Percentiles rank a stretch among this genome's conserved stretches.
phyloP scores from a whole-genome alignment of 2,329 filamentous ascomycete species.

The Fulvia fulva region DNA sequence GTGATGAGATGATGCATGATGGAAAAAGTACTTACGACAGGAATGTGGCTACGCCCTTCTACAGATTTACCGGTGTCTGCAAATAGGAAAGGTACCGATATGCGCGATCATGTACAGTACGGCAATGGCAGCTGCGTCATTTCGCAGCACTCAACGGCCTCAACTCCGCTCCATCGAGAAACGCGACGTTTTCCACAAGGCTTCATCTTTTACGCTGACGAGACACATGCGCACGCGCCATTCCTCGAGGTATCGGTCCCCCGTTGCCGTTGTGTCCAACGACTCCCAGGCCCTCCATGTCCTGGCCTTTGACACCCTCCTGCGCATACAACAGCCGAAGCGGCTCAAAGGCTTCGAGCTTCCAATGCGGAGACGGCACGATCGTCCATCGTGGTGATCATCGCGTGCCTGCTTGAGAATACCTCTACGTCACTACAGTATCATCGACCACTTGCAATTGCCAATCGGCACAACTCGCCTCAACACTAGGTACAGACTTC shows the following conservation, averaged over 20 bases:
- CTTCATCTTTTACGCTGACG: no score
- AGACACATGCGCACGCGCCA: no score
- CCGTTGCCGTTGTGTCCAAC: no score
- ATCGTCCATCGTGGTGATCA: not conserved
- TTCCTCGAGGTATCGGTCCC: no score
- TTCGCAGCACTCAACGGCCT: not conserved
- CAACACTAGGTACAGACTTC: not conserved
- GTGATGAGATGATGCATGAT: not conserved
- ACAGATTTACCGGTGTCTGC: no score
- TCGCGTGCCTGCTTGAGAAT: not conserved
- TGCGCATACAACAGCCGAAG: not conserved
- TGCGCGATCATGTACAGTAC: not conserved
- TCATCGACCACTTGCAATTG: slow-evolving; percentile 1
- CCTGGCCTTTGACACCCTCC: no score
- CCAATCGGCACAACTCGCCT: not conserved
- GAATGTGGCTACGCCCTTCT: no score
- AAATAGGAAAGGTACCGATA: not conserved
- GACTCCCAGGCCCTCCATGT: no score
- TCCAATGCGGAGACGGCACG: not conserved
- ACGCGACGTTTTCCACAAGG: not conserved
- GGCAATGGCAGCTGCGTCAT: not conserved
- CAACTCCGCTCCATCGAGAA: not conserved
- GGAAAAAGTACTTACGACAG: not conserved
- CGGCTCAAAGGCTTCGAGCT: not conserved
- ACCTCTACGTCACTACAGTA: not conserved